Conservation (phyloP, 2,329 filamentous ascomycete genomes). For the Fusarium poae region DNA sequence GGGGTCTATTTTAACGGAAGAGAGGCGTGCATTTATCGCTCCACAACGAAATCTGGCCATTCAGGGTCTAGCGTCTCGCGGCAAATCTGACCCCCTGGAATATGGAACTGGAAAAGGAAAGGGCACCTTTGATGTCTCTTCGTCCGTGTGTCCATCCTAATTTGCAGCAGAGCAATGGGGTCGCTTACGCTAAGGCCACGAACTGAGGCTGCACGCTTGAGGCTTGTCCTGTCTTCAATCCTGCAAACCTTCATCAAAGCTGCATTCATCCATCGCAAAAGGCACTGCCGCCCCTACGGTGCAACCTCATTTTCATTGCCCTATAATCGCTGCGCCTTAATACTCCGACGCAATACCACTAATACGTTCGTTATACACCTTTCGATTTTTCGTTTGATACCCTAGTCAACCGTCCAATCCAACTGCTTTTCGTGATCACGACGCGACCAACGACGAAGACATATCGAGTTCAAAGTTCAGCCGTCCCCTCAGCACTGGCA, state of each 20-base stretch:
- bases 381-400: constrained; percentile 21
- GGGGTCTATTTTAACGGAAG: constrained; percentile 20
- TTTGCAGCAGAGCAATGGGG: constrained; percentile 33
- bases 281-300: constrained; percentile 32
- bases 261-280: constrained; percentile 35
- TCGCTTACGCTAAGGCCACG: constrained; percentile 28
- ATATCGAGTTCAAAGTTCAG: constrained; percentile 22
- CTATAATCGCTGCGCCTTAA: constrained; percentile 3
- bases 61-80: constrained; percentile 38
- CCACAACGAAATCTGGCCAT: constrained; percentile 10
- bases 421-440: constrained; percentile 21
- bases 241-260: constrained; percentile 37
- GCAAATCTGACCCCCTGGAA: constrained; percentile 31
- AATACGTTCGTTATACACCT: constrained; percentile 15
- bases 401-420: constrained; percentile 8
- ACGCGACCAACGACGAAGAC: constrained; percentile 28
- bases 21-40: constrained; percentile 40
- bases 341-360: constrained; percentile 8
- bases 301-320: constrained; percentile 24
- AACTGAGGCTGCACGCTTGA: constrained; percentile 24
- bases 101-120: constrained; percentile 10
- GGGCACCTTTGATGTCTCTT: constrained; percentile 9
- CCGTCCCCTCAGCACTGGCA: not conserved
- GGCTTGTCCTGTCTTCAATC: constrained; percentile 28
- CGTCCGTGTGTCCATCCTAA: constrained; percentile 38